Conservation (phyloP, 1,139 yeast species). For the Magnusiomyces clavatus region DNA sequence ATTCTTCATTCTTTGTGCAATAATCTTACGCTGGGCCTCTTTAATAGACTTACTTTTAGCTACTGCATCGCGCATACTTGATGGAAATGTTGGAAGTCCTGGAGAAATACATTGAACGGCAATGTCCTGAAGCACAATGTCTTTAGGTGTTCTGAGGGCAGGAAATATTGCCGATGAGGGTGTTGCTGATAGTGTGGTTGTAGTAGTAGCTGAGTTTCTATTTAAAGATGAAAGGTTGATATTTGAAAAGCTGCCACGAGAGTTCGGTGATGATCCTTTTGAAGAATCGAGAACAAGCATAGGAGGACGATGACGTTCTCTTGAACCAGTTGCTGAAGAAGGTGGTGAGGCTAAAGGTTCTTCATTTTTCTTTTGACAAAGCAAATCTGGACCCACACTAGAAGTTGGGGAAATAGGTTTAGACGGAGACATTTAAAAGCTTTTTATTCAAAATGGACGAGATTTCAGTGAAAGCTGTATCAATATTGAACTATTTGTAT, state of each 20-base stretch:
- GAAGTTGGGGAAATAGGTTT: too few relatives aligned
- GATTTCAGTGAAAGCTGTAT: too few relatives aligned
- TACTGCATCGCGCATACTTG: slow-evolving; percentile 12
- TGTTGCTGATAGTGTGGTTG: slow-evolving; percentile 9
- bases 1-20: slow-evolving; percentile 22
- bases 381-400: too few relatives aligned
- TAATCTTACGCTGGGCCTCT: slow-evolving; percentile 30
- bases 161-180: slow-evolving; percentile 10
- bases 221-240: slow-evolving; percentile 8
- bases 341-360: background rate
- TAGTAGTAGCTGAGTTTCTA: slow-evolving; percentile 9
- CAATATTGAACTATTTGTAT: too few relatives aligned
- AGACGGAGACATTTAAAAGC: too few relatives aligned
- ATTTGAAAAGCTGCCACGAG: background rate
- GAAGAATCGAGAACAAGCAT: slow-evolving; percentile 12
- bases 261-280: background rate
- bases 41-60: slow-evolving; percentile 22
- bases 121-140: slow-evolving; percentile 27
- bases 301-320: slow-evolving; percentile 14
- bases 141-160: slow-evolving; percentile 27
- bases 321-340: background rate
- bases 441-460: too few relatives aligned
- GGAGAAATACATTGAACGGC: slow-evolving; percentile 37
- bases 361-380: too few relatives aligned
- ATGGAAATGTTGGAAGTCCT: slow-evolving; percentile 29